Base-by-base conservation (phyloP, 177 flowering plant genomes). In the Vitis hybrid region DNA sequence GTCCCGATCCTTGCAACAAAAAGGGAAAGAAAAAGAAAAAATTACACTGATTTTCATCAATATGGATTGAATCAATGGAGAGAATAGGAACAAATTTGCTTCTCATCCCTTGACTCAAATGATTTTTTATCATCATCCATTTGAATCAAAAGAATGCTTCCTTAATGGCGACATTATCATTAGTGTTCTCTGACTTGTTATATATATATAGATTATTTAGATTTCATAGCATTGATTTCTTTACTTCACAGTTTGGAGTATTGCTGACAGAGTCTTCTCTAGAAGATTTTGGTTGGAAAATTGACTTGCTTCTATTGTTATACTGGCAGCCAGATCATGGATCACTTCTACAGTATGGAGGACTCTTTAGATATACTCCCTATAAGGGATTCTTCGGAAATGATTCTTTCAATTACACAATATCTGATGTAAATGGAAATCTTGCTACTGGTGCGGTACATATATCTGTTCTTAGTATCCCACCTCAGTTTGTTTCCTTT, bases 321-420 rank as follows among this genome's bases (percentile, higher is more conserved):
- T 39, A 39, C 45, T 39, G 58, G 75, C 92, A 94, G 98, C 97
- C 98, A 76, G 68, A 22, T 59, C 86, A 84, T 76, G 98, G 97
- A 66, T 87, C 97, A 67, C 84, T 94, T 74, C 75, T 94, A 14
- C 86, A 84, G 71, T 70, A 83, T 72, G 92, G 86, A 51, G 74
- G 31, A 31, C 76, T 88, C 39, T 81, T 93, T 69, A 83, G 92
- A 77, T 93, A 91, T 64, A 94, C 99, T 4, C 98, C 99, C 45
- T 80, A 79, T 53, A 87, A 83, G 79, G 91, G 87, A 8, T 90
- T 76, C 67, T 85, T 77, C 62, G 98, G 99, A 71, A 87, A 85
- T 70, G 99, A 94, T 79, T 81, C 86, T 19, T 89, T 93, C 72
- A 45, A 68, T 16, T 93, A 91, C 70, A 83, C 91, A 29, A 83